Percentiles rank a stretch among this genome's conserved stretches.
phyloP scores from a whole-genome alignment of 2,329 filamentous ascomycete genomes.

The Gnomoniopsis smithogilvyi region DNA sequence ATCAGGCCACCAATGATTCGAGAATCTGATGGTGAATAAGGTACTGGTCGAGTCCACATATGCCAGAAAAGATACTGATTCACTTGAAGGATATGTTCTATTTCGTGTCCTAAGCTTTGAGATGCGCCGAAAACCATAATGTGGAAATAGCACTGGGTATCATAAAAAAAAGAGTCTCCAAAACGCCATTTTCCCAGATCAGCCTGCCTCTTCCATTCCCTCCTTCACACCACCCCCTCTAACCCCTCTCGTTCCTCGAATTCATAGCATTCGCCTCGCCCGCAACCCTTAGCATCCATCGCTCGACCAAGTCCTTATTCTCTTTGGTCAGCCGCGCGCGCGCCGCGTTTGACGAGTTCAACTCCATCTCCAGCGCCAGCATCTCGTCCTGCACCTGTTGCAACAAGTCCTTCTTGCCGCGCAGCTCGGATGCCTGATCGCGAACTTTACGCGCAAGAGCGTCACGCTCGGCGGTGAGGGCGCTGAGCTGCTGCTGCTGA shows the following conservation, averaged over 20 bases:
- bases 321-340: constrained; percentile 71
- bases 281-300: constrained; percentile 88
- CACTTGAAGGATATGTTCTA: neutral
- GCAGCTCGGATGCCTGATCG: constrained; percentile 82
- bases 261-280: constrained; percentile 90
- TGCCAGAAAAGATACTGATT: neutral
- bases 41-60: too few species aligned
- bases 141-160: constrained; percentile 1
- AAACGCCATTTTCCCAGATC: neutral
- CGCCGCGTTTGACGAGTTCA: constrained; percentile 80
- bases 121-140: neutral
- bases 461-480: constrained; percentile 60
- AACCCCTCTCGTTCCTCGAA: constrained; percentile 46
- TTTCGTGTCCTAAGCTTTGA: neutral
- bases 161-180: neutral
- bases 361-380: constrained; percentile 79
- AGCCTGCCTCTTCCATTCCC: neutral
- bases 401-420: constrained; percentile 77
- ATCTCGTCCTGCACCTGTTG: constrained; percentile 93
- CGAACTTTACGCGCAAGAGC: constrained; percentile 63
- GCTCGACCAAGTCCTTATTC: constrained; percentile 83
- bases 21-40: too few species aligned
- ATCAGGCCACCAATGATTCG: too few species aligned
- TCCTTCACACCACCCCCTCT: neutral
- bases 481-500: constrained; percentile 59